phyloP scores from a whole-genome alignment of 2,329 filamentous ascomycete species.

The Pseudogymnoascus sp. region DNA sequence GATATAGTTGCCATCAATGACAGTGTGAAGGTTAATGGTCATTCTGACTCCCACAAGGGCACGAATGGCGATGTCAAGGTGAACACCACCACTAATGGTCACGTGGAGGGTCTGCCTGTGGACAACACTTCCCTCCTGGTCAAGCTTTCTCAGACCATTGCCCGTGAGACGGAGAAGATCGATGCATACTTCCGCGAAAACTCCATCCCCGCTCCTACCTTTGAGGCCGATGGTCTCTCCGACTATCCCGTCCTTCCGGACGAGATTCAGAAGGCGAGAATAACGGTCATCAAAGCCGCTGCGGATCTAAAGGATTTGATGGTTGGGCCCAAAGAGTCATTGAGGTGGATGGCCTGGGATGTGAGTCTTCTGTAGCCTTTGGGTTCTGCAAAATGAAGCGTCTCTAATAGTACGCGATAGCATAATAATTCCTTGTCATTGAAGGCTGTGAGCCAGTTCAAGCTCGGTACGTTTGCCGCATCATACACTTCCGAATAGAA shows the following conservation, averaged over 20 bases:
- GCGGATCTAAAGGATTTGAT: slow-evolving; percentile 40
- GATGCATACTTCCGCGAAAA: slow-evolving; percentile 39
- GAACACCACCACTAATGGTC: background rate
- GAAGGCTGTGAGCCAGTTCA: slow-evolving; percentile 41
- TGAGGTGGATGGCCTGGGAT: slow-evolving; percentile 45
- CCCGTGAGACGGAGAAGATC: slow-evolving; percentile 40
- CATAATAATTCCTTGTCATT: slow-evolving; percentile 43
- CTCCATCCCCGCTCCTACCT: slow-evolving; percentile 34
- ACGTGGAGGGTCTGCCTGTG: background rate
- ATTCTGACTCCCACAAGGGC: background rate
- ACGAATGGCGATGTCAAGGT: background rate
- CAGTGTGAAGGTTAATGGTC: background rate
- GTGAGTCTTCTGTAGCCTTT: slow-evolving; percentile 29
- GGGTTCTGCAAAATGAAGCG: background rate
- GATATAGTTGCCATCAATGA: background rate
- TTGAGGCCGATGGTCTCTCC: slow-evolving; percentile 35
- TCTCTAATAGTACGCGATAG: slow-evolving; percentile 24
- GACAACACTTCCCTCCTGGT: slow-evolving; percentile 31
- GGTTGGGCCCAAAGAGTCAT: slow-evolving; percentile 40
- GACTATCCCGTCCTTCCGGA: slow-evolving; percentile 41
- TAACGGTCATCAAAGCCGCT: slow-evolving; percentile 40
- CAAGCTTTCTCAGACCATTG: slow-evolving; percentile 39
- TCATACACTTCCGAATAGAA: background rate
- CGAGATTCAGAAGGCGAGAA: slow-evolving; percentile 37
- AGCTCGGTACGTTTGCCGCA: slow-evolving; percentile 34